Evolutionary conservation across 306 rosid genomes (phyloP), one percentile per base, ranked within the genome.

Genomic region (Lotus japonicus): DNA sequence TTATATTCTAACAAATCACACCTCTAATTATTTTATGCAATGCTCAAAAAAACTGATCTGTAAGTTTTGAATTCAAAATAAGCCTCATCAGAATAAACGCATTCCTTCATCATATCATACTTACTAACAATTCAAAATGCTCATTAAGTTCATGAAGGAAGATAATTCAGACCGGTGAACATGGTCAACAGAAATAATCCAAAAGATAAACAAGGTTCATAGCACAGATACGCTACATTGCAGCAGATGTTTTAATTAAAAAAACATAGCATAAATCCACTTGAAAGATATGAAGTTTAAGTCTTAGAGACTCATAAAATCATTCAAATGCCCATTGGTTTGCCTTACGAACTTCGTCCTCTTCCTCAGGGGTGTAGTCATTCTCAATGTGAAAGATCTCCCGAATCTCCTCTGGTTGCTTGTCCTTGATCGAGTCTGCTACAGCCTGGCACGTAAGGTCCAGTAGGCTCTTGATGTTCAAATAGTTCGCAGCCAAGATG

Each of bases 301-400:
- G 18, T 61, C 41, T 38, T 23, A 41, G 26, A 48, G 28, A 28
- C 61, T 45, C 64, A 59, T 18, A 59, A 59, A 49, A 56, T 86
- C 82, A 88, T 58, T 91, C 96, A 54, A 88, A 88, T 5, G 94
- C 89, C 97, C 96, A 91, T 42, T 88, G 95, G 64, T 88, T 91
- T 83, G 83, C 96, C 60, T 88, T 66, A 31, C 94, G 89, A 71
- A 86, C 85, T 73, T 88, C 91, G 58, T 86, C 91, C 82, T 88
- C 96, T 73, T 91, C 97, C 80, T 88, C 96, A 0, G 87, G 81
- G 9, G 88, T 82, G 71, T 86, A 88, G 68, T 88, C 96, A 49
- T 91, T 88, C 81, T 83, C 83, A 50, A 91, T 91, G 57, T 80
- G 86, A 31, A 91, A 91, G 19, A 87, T 88, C 83, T 77, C 85